Evolutionary conservation across 768 basidiomycete species (phyloP).

Genomic region (Russula griseocarnosa): DNA sequence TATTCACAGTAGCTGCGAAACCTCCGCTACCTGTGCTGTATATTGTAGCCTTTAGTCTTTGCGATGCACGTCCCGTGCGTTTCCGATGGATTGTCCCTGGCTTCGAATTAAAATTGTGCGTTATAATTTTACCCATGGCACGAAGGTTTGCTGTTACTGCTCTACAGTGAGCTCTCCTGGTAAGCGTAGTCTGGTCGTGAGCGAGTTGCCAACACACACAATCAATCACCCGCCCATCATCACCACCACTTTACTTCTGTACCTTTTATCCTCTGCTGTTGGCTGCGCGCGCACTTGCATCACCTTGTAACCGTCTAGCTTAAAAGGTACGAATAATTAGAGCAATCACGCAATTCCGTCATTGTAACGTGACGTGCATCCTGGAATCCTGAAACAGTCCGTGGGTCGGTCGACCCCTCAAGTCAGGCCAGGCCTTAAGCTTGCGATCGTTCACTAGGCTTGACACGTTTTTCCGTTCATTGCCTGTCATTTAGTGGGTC

Average conservation of each 20-base stretch:
- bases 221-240: conserved; percentile 13
- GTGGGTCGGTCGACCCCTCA: not conserved
- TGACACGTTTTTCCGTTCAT: conserved; percentile 11
- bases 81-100: not conserved
- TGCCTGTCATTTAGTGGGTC: conserved; percentile 1
- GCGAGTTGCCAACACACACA: not conserved
- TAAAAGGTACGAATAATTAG: not conserved
- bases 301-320: conserved; percentile 10
- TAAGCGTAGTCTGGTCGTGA: not conserved
- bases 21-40: not conserved
- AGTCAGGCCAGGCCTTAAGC: too few relatives aligned
- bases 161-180: not conserved
- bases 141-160: not conserved
- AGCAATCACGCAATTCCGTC: conserved; percentile 15
- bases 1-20: conserved; percentile 12
- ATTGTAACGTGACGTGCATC: conserved; percentile 9
- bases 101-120: not conserved
- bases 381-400: too few relatives aligned
- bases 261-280: not conserved
- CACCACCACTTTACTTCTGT: not conserved
- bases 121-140: not conserved
- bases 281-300: not conserved
- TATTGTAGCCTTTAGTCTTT: not conserved
- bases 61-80: not conserved
- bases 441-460: not conserved